A percentile compares a stretch with the other conserved stretches of the same genome.
Evolutionary conservation across 1,284 basidiomycete species (phyloP).

Genomic region (Veloporphyrellus conicus): DNA sequence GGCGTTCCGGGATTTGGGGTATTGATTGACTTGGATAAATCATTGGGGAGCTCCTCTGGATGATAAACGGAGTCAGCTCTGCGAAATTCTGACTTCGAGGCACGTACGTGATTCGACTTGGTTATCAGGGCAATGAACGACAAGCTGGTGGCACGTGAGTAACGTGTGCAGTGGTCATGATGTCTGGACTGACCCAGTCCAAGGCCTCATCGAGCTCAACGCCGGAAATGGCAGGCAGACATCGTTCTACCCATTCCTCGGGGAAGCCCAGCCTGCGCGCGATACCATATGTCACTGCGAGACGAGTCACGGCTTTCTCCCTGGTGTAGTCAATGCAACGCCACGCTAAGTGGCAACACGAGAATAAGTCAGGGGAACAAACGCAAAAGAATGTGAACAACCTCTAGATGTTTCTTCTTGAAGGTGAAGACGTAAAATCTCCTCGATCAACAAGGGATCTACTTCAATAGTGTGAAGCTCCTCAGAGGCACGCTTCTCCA

Average conservation of each 20-base stretch:
- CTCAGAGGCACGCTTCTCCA: conserved; percentile 74
- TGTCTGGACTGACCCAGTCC: conserved; percentile 69
- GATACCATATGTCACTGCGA: conserved; percentile 79
- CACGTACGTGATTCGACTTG: conserved; percentile 47
- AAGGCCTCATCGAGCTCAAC: conserved; percentile 87
- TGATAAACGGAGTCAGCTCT: conserved; percentile 3
- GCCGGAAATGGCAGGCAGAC: conserved; percentile 58
- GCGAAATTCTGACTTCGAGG: not conserved
- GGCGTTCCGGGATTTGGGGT: conserved; percentile 1
- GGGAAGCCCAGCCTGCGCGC: conserved; percentile 83
- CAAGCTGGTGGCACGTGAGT: conserved; percentile 50
- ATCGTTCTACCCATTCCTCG: conserved; percentile 65
- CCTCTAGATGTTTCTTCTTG: conserved; percentile 31
- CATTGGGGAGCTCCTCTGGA: conserved; percentile 11
- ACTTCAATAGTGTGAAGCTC: conserved; percentile 65
- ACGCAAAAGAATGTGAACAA: conserved; percentile 4
- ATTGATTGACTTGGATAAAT: conserved; percentile 4
- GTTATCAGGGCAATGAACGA: conserved; percentile 61
- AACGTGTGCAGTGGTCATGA: not conserved
- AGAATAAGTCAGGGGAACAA: conserved; percentile 3
- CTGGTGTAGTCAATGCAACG: conserved; percentile 48
- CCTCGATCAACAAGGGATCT: conserved; percentile 56
- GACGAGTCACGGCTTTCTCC: conserved; percentile 69
- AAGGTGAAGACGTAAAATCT: conserved; percentile 52
- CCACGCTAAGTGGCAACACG: conserved; percentile 30